phyloP scores from a whole-genome alignment of 2,329 filamentous ascomycete genomes.

The Aspergillus sp. region DNA sequence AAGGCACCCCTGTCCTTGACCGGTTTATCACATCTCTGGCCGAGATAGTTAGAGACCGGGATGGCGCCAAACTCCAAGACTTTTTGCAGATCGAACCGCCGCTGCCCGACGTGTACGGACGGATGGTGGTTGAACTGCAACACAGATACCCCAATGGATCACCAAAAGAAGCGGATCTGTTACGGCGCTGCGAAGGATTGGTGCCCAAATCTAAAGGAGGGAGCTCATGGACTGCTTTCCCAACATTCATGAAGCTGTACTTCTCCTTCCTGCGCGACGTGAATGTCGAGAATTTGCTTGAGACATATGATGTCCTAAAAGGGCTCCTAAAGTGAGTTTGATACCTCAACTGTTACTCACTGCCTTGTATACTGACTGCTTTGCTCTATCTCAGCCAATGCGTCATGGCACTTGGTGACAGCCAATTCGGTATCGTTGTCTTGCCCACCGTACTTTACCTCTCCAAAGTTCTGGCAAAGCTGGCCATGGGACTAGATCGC shows the following conservation, averaged over 20 bases:
- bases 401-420: conserved; percentile 76
- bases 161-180: conserved; percentile 56
- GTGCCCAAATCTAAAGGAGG: conserved; percentile 65
- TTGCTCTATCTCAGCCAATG: conserved; percentile 61
- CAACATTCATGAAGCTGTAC: conserved; percentile 78
- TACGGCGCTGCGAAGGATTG: conserved; percentile 59
- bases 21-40: conserved; percentile 68
- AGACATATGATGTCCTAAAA: conserved; percentile 73
- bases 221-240: conserved; percentile 73
- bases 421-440: conserved; percentile 75
- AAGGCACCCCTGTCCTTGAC: conserved; percentile 61
- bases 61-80: conserved; percentile 65
- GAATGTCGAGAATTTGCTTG: conserved; percentile 70
- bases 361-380: not conserved
- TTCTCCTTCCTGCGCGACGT: conserved; percentile 79
- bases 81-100: conserved; percentile 75
- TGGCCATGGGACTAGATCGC: conserved; percentile 82
- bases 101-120: conserved; percentile 64
- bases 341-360: too few relatives aligned
- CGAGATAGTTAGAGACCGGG: conserved; percentile 59
- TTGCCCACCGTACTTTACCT: conserved; percentile 81
- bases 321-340: conserved; percentile 69
- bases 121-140: conserved; percentile 68
- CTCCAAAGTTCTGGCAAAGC: conserved; percentile 73
- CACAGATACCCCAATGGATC: conserved; percentile 52